Evolutionary conservation across 352 stramenopile genomes (phyloP).

Genomic region (Pythium sp.): DNA sequence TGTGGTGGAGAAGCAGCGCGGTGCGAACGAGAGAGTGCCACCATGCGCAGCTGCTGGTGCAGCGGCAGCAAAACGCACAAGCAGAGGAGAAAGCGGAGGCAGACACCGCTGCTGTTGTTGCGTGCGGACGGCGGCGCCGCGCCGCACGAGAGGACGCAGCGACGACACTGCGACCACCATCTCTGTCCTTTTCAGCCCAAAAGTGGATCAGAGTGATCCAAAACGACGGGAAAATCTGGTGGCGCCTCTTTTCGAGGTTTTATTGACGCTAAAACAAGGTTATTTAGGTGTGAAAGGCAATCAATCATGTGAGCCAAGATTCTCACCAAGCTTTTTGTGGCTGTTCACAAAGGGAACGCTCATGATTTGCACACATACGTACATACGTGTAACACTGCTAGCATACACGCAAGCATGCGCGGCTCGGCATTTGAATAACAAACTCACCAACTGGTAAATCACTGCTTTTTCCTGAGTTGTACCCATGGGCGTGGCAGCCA

Average conservation of each 20-base stretch:
- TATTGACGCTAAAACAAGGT: background rate
- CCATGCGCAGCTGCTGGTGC: background rate
- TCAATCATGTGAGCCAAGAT: background rate
- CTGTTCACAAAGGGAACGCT: background rate
- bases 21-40: background rate
- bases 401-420: background rate
- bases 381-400: background rate
- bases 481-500: background rate
- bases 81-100: background rate
- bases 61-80: background rate
- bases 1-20: background rate
- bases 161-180: constrained; percentile 2
- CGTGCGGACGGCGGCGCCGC: background rate
- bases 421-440: background rate
- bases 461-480: background rate
- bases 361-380: background rate
- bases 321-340: background rate
- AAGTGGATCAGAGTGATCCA: background rate
- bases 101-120: background rate
- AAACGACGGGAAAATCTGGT: background rate
- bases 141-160: background rate
- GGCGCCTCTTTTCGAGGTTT: background rate
- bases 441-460: background rate
- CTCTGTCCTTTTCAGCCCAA: background rate
- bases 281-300: background rate